Conservation (phyloP, 805 yeast genomes). For the Yarrowia porcina region DNA sequence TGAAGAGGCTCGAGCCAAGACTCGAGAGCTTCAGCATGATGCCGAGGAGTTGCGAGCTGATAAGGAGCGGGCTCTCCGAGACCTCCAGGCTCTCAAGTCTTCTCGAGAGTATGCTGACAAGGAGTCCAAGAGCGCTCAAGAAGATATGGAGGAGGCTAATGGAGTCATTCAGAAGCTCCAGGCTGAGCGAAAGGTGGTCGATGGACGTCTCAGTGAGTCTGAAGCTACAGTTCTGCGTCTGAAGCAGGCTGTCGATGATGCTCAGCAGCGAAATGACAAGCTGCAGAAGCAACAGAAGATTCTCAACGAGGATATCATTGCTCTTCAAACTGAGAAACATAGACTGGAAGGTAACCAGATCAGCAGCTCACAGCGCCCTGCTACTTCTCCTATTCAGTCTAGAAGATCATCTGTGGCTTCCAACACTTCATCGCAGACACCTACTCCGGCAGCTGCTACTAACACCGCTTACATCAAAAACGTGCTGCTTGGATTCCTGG, state of each 20-base stretch:
- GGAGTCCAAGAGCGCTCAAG: constrained; percentile 32
- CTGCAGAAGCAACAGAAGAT: constrained; percentile 39
- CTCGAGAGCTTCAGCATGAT: constrained; percentile 43
- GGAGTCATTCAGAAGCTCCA: constrained; percentile 31
- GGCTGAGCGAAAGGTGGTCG: constrained; percentile 32
- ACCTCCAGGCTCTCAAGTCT: constrained; percentile 31
- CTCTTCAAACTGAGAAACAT: constrained; percentile 33
- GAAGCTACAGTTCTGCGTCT: constrained; percentile 37
- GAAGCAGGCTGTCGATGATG: constrained; percentile 39
- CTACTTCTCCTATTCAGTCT: constrained; percentile 9
- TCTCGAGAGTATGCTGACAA: constrained; percentile 34
- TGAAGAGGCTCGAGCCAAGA: constrained; percentile 54
- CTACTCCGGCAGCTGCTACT: constrained; percentile 32
- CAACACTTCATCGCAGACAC: constrained; percentile 28
- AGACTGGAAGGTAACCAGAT: constrained; percentile 27
- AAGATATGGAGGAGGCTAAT: constrained; percentile 27
- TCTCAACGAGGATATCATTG: constrained; percentile 36
- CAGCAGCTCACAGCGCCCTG: constrained; percentile 13
- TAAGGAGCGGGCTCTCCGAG: constrained; percentile 33
- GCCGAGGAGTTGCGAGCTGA: constrained; percentile 39
- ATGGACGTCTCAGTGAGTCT: constrained; percentile 34
- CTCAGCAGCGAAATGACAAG: constrained; percentile 39
- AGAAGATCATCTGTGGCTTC: constrained; percentile 25
- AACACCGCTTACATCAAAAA: constrained; percentile 80
- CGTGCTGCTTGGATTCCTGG: constrained; percentile 85